phyloP scores from a whole-genome alignment of 331 rosid genomes.

The Malus hybrid region DNA sequence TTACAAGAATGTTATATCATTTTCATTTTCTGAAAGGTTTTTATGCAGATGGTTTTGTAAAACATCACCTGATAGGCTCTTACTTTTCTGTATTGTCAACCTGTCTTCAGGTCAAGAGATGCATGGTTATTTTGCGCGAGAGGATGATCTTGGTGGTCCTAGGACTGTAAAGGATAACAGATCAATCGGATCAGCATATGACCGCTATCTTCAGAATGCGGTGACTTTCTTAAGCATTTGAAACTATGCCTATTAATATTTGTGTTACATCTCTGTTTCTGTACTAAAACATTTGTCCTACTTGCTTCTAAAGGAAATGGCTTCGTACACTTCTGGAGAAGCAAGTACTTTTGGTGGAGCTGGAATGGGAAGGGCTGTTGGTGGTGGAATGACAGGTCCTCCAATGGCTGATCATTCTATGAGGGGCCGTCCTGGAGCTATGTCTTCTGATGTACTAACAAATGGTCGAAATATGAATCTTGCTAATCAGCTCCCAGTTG shows the following conservation, averaged over 20 bases:
- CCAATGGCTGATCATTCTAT: conserved; percentile 44
- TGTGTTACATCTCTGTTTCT: neutral
- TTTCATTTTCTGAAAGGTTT: neutral
- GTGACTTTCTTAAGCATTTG: conserved; percentile 35
- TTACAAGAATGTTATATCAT: neutral
- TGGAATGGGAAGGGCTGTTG: conserved; percentile 51
- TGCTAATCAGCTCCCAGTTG: conserved; percentile 53
- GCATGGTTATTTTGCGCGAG: conserved; percentile 44
- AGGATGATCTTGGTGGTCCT: conserved; percentile 47
- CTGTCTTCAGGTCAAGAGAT: conserved; percentile 59
- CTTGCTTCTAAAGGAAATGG: conserved; percentile 41
- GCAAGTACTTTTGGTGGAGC: conserved; percentile 42
- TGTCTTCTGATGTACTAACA: conserved; percentile 37
- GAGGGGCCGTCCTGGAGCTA: conserved; percentile 36
- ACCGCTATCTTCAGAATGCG: conserved; percentile 77
- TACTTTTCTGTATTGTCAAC: conserved; percentile 12
- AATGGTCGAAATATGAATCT: conserved; percentile 45
- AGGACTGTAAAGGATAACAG: conserved; percentile 44
- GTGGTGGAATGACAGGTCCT: conserved; percentile 43
- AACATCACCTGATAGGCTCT: neutral
- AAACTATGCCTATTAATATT: conserved; percentile 1
- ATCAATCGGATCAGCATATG: conserved; percentile 73
- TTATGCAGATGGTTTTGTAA: neutral
- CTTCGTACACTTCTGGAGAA: conserved; percentile 64
- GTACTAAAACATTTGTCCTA: conserved; percentile 13